These are phyloP conservation scores for Oemleria cerasiformis DNA, from an alignment of 306 rosid genomes.

Conservation along the genomic window DNA sequence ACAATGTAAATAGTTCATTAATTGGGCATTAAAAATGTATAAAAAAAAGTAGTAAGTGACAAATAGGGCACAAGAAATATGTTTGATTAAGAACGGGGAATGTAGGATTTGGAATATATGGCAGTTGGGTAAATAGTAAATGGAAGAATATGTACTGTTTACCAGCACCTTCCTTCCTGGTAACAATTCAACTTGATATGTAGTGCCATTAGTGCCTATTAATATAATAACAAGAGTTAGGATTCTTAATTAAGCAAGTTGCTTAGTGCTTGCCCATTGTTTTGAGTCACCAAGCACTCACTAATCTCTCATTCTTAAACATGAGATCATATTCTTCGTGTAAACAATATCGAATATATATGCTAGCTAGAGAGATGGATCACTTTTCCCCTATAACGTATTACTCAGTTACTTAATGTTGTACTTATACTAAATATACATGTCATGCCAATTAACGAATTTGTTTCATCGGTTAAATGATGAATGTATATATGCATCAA, in stretches of 20 bases:
- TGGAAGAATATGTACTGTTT: neutral
- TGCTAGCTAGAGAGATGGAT: too few relatives aligned
- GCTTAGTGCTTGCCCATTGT: neutral
- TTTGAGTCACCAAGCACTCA: constrained; percentile 24
- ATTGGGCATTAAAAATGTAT: neutral
- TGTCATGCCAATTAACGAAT: too few relatives aligned
- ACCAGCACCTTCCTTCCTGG: neutral
- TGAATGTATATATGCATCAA: too few relatives aligned
- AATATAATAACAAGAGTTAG: neutral
- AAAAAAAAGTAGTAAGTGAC: neutral
- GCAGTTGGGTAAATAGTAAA: neutral
- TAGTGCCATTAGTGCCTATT: constrained; percentile 9
- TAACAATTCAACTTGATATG: neutral
- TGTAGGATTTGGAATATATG: neutral
- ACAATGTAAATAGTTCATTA: neutral
- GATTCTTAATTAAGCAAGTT: constrained; percentile 28
- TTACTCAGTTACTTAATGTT: too few relatives aligned
- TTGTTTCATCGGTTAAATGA: too few relatives aligned
- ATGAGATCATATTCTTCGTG: neutral
- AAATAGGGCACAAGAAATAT: neutral
- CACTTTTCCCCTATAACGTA: too few relatives aligned
- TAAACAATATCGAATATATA: constrained; percentile 24
- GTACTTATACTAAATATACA: too few relatives aligned
- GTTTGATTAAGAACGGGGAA: neutral
- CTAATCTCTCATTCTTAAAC: neutral